Conservation (phyloP, 768 basidiomycete genomes). For the Rhodotorula kratochvilovae region DNA sequence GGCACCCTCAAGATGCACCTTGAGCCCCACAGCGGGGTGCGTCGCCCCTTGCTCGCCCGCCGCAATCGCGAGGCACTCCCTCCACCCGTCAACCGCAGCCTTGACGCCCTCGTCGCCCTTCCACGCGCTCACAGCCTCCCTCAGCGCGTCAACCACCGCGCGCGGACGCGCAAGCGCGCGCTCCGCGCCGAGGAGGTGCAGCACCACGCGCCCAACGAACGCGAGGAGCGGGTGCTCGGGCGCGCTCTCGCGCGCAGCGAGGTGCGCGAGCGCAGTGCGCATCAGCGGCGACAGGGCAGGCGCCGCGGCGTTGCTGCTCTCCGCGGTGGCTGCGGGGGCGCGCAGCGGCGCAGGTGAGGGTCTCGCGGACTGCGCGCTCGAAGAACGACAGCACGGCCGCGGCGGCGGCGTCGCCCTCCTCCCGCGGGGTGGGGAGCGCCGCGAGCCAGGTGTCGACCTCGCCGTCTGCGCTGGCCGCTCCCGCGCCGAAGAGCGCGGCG, state of each 20-base stretch:
- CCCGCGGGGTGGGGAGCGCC: slow-evolving; percentile 54
- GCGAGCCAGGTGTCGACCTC: slow-evolving; percentile 73
- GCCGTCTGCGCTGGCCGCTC: slow-evolving; percentile 56
- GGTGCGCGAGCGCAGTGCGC: background rate
- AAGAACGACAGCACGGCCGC: slow-evolving; percentile 19
- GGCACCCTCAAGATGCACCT: background rate
- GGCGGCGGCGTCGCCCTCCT: background rate
- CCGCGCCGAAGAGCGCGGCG: slow-evolving; percentile 66
- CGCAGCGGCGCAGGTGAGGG: slow-evolving; percentile 26
- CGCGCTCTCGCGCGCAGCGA: background rate
- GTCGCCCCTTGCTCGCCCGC: background rate
- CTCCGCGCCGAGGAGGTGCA: slow-evolving; percentile 1
- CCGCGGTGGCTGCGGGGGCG: background rate
- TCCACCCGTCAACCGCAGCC: slow-evolving; percentile 1
- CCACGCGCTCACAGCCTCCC: background rate
- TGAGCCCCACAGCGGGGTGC: background rate
- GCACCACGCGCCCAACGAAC: slow-evolving; percentile 10
- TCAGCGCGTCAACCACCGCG: slow-evolving; percentile 1
- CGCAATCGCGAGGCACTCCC: slow-evolving; percentile 16
- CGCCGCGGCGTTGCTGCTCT: background rate
- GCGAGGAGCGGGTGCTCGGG: background rate
- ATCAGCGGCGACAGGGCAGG: background rate
- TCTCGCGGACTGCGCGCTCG: slow-evolving; percentile 28
- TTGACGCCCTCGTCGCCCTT: background rate
- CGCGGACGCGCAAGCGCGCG: background rate